Conservation (phyloP, 495 filamentous ascomycete genomes). For the Xylaria scruposa region DNA sequence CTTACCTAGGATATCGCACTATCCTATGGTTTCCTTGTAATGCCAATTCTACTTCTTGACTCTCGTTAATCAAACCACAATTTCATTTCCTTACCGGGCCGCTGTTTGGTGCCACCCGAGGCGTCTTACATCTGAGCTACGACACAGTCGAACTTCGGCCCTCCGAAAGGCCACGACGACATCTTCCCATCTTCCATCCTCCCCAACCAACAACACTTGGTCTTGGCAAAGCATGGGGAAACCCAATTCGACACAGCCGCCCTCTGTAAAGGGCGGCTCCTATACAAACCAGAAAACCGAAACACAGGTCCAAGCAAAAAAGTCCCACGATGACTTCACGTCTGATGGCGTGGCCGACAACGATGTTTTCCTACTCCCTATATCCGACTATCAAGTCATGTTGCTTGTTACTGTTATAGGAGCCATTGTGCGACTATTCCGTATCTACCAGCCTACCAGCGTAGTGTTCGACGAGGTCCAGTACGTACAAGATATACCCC, state of each 20-base stretch:
- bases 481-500: conserved; percentile 61
- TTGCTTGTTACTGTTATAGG: conserved; percentile 75
- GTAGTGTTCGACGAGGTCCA: conserved; percentile 99
- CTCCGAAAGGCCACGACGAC: conserved; percentile 33
- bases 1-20: conserved; percentile 22
- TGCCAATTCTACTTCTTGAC: conserved; percentile 47
- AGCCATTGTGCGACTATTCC: conserved; percentile 83
- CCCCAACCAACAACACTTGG: conserved; percentile 7
- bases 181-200: conserved; percentile 24
- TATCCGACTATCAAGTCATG: conserved; percentile 81
- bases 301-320: conserved; percentile 34
- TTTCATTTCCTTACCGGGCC: conserved; percentile 28
- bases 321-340: conserved; percentile 61
- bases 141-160: not conserved
- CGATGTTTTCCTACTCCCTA: conserved; percentile 75
- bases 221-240: conserved; percentile 47
- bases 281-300: conserved; percentile 38
- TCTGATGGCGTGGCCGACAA: conserved; percentile 72
- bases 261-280: conserved; percentile 39
- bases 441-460: conserved; percentile 94
- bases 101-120: conserved; percentile 27
- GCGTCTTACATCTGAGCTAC: not conserved
- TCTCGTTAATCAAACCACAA: conserved; percentile 50
- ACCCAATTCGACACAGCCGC: conserved; percentile 49
- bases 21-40: conserved; percentile 51